A percentile compares a stretch with the other conserved stretches of the same genome.
phyloP scores from a whole-genome alignment of 116 monocot species.

The Posidonia oceanica region DNA sequence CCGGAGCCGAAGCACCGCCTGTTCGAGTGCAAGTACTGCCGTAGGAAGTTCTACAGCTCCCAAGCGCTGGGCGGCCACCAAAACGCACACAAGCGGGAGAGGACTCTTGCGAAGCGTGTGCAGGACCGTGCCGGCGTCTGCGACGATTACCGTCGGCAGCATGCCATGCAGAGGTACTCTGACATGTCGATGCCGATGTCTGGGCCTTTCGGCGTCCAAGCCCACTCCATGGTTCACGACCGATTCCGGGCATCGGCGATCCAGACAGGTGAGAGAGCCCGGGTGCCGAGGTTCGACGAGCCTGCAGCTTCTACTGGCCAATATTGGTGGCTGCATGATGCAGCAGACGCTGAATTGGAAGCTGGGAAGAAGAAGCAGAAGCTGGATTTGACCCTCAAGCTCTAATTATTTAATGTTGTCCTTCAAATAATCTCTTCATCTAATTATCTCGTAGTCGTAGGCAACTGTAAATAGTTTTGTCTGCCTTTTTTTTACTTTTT shows the following conservation, averaged over 20 bases:
- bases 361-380: background rate
- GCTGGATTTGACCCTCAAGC: background rate
- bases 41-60: conserved; percentile 5
- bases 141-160: background rate
- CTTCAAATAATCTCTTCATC: no score
- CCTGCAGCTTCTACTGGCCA: no score
- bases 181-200: background rate
- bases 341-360: no score
- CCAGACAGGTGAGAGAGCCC: background rate
- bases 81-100: conserved; percentile 4
- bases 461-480: no score
- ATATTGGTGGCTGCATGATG: no score
- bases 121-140: background rate
- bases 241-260: background rate
- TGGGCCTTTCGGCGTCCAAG: background rate
- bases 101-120: background rate
- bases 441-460: no score
- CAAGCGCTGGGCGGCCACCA: conserved; percentile 2
- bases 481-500: no score
- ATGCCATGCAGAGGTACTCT: background rate
- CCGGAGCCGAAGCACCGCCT: background rate
- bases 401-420: background rate
- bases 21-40: conserved; percentile 4
- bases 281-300: no score
- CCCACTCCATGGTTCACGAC: background rate